These are phyloP conservation scores for Tieghemostelium lacteum DNA, from an alignment of 78 protist species.

Conservation along the genomic window DNA sequence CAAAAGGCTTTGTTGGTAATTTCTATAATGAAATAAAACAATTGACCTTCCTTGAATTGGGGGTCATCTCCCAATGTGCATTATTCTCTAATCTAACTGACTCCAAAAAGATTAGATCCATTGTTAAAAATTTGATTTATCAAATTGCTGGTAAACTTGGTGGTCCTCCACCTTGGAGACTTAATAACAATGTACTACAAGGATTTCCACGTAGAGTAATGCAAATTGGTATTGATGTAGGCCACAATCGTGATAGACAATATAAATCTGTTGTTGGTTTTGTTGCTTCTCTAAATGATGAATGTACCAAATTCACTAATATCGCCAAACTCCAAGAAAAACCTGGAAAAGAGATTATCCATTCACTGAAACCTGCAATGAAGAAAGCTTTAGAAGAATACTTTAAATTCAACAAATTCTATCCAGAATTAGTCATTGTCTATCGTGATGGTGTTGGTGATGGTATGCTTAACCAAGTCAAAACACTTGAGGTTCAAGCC, in stretches of 20 bases:
- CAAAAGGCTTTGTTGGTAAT: too few species aligned
- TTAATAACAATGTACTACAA: not conserved
- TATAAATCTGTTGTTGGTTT: slow-evolving; percentile 63
- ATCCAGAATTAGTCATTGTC: slow-evolving; percentile 68
- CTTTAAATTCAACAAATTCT: not conserved
- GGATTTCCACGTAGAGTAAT: slow-evolving; percentile 29
- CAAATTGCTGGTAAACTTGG: slow-evolving; percentile 55
- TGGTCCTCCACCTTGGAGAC: slow-evolving; percentile 23
- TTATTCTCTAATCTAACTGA: not conserved
- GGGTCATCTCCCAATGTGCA: slow-evolving; percentile 36
- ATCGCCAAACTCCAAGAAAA: slow-evolving; percentile 9
- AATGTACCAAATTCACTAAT: not conserved
- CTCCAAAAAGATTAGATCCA: not conserved
- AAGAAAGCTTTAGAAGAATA: slow-evolving; percentile 2
- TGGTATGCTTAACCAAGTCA: slow-evolving; percentile 65
- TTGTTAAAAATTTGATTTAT: not conserved
- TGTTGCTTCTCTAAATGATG: slow-evolving; percentile 12
- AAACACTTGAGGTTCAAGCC: not conserved
- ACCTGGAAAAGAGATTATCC: slow-evolving; percentile 46
- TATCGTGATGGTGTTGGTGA: slow-evolving; percentile 88
- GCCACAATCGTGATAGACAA: slow-evolving; percentile 29
- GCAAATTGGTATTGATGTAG: slow-evolving; percentile 76
- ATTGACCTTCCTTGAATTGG: not conserved
- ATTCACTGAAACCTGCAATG: slow-evolving; percentile 1
- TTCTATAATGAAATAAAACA: slow-evolving; percentile 6